These are phyloP conservation scores for Yarrowia sp. DNA, from an alignment of 805 yeast genomes.

Conservation along the genomic window DNA sequence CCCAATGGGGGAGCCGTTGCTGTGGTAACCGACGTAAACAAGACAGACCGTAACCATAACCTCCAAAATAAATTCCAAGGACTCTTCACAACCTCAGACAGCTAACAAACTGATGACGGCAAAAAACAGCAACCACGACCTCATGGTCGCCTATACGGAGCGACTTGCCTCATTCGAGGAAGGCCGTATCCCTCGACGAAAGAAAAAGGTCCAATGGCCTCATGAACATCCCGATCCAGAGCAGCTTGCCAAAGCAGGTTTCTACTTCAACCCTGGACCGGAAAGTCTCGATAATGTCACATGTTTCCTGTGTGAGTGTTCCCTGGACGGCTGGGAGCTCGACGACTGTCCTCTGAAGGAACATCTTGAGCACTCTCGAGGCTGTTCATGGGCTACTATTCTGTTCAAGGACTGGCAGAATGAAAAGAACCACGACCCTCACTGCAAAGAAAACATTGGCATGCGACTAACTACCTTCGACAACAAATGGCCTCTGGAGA, in stretches of 20 bases:
- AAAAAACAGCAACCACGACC: constrained; percentile 8
- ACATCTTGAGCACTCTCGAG: constrained; percentile 43
- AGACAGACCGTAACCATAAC: background rate
- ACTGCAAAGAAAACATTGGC: constrained; percentile 30
- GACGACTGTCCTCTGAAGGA: constrained; percentile 51
- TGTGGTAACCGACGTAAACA: constrained; percentile 7
- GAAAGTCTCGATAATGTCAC: constrained; percentile 50
- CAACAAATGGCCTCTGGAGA: constrained; percentile 47
- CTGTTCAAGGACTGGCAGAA: constrained; percentile 32
- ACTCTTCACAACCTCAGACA: background rate
- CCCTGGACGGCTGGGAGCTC: constrained; percentile 59
- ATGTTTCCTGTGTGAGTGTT: constrained; percentile 57
- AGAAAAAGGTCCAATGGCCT: constrained; percentile 33
- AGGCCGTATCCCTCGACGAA: background rate
- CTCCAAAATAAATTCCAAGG: background rate
- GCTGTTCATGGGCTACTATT: constrained; percentile 42
- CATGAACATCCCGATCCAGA: constrained; percentile 35
- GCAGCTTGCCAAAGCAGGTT: constrained; percentile 56
- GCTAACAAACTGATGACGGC: background rate
- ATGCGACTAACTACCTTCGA: constrained; percentile 35
- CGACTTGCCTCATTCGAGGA: constrained; percentile 10
- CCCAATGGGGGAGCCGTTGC: background rate
- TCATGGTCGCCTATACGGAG: constrained; percentile 6
- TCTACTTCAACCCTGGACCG: constrained; percentile 55
- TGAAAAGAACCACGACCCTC: constrained; percentile 34